phyloP scores from a whole-genome alignment of 441 rosid genomes.

The Geranium incanum region DNA sequence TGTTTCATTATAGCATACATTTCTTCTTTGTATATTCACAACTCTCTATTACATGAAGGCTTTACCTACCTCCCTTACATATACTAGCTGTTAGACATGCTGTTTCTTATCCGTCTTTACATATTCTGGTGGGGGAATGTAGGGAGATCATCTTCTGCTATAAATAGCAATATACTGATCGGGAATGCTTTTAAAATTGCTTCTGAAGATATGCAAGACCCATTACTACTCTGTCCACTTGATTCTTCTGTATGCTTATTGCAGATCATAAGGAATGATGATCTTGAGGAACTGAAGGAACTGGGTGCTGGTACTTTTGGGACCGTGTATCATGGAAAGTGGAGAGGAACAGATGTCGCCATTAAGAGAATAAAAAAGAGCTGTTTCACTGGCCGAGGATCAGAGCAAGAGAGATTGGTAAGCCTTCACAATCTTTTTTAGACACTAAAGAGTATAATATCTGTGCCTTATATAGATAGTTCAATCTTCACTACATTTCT shows the following conservation, averaged over 20 bases:
- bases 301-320: slow-evolving; percentile 96
- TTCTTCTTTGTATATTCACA: not conserved
- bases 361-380: slow-evolving; percentile 84
- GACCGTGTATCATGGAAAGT: slow-evolving; percentile 90
- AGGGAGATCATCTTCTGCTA: too few species aligned
- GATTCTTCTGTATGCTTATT: not conserved
- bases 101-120: too few species aligned
- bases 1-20: not conserved
- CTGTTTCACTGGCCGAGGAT: slow-evolving; percentile 78
- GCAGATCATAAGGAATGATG: slow-evolving; percentile 78
- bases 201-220: not conserved
- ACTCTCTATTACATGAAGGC: not conserved
- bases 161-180: too few species aligned
- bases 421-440: slow-evolving; percentile 17
- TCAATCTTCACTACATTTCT: not conserved
- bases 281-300: slow-evolving; percentile 88
- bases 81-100: not conserved
- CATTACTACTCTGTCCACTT: not conserved
- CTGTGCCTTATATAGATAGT: not conserved
- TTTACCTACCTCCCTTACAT: not conserved
- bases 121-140: too few species aligned
- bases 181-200: too few species aligned
- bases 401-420: slow-evolving; percentile 87
- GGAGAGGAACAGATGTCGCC: slow-evolving; percentile 97
- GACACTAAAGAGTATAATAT: not conserved